Conservation (phyloP, 306 rosid species). For the Rubus parviflorus region DNA sequence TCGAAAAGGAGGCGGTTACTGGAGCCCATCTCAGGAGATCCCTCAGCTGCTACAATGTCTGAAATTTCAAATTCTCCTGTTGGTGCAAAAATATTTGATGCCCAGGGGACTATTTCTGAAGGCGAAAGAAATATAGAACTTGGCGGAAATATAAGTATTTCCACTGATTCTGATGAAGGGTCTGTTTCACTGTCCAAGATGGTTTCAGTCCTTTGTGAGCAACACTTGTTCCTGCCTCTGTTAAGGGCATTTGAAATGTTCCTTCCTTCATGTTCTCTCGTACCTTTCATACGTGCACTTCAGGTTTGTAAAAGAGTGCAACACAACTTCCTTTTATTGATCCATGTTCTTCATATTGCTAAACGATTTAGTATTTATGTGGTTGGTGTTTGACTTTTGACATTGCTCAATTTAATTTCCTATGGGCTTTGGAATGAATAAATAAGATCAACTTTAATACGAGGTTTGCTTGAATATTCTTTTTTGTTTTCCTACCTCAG, state of each 20-base stretch:
- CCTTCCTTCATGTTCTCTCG: constrained; percentile 89
- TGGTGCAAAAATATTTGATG: constrained; percentile 42
- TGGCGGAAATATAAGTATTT: constrained; percentile 24
- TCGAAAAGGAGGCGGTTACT: constrained; percentile 77
- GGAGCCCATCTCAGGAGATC: constrained; percentile 46
- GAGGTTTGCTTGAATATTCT: constrained; percentile 9
- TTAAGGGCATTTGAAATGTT: constrained; percentile 96
- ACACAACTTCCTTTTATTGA: constrained; percentile 12
- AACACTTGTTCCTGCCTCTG: constrained; percentile 80
- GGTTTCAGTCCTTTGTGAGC: constrained; percentile 96
- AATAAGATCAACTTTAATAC: not conserved
- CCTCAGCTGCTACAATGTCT: constrained; percentile 37
- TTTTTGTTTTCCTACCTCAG: constrained; percentile 36
- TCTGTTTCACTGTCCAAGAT: constrained; percentile 77
- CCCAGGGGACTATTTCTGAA: constrained; percentile 38
- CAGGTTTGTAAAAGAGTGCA: constrained; percentile 60
- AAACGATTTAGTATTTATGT: not conserved
- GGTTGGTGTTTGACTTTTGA: not conserved
- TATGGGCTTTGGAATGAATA: constrained; percentile 5
- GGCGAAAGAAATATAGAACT: constrained; percentile 47
- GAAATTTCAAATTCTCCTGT: constrained; percentile 41
- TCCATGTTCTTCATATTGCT: not conserved
- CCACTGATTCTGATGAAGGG: constrained; percentile 62
- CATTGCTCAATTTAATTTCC: not conserved
- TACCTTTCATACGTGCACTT: constrained; percentile 91